phyloP scores from a whole-genome alignment of 257 asterid species.

The Solanum lignicaule region DNA sequence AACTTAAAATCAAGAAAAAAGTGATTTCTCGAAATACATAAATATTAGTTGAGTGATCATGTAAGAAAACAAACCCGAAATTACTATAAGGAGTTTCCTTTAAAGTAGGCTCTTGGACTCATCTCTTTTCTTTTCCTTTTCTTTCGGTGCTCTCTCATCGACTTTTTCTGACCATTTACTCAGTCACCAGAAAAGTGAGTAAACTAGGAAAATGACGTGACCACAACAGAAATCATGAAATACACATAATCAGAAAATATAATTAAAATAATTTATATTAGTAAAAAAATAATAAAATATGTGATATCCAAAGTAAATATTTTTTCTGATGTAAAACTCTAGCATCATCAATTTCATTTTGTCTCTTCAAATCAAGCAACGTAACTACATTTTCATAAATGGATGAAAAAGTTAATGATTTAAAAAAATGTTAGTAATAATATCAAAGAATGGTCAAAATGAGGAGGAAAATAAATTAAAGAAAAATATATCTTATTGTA shows the following conservation, averaged over 20 bases:
- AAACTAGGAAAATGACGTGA: conserved; percentile 46
- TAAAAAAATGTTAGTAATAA: neutral
- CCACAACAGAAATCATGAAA: conserved; percentile 38
- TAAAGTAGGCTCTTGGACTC: neutral
- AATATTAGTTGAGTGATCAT: neutral
- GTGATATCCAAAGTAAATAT: neutral
- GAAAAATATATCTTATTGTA: neutral
- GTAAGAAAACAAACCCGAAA: neutral
- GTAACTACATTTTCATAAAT: neutral
- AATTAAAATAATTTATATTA: neutral
- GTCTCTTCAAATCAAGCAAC: neutral
- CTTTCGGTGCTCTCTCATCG: conserved; percentile 41
- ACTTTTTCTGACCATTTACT: conserved; percentile 42
- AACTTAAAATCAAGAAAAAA: neutral
- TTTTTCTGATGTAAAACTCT: neutral
- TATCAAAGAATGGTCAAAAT: neutral
- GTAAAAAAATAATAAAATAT: neutral
- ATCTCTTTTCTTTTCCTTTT: conserved; percentile 1
- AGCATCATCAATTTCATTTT: neutral
- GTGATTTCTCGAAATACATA: neutral
- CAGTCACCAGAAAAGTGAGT: conserved; percentile 7
- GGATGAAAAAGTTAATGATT: neutral
- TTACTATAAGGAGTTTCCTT: neutral
- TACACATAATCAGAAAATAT: neutral
- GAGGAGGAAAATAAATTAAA: neutral